Evolutionary conservation across 139 green algal species (phyloP), one percentile per base, ranked within the genome.

Genomic region (Zygnema cylindricum): DNA sequence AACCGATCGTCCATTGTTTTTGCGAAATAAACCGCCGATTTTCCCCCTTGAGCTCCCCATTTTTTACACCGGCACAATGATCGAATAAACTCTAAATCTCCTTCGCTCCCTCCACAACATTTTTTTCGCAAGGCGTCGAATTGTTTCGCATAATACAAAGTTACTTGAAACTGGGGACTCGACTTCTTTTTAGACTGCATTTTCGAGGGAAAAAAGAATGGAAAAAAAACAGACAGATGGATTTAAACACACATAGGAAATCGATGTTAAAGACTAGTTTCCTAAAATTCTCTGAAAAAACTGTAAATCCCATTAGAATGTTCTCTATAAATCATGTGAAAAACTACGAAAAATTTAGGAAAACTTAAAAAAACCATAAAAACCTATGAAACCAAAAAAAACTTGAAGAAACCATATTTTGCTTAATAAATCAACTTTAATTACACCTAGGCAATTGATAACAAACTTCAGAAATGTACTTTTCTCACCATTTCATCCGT

Each of bases 11-110:
- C 95, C 11, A 82, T 79, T 1, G 93, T 96, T 81, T 97, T 98
- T 38, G 96, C 97, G 93, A 99, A 99, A 92, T 97, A 99, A 0
- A 95, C 94, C 21, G 95, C 94, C 43, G 90, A 95, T 91, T 98
- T 98, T 84, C 97, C 97, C 2, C 97, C 97, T 25, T 92, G 88
- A 3, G 94, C 92, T 1, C 90, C 84, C 96, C 96, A 98, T 82
- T 91, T 94, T 36, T 86, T 79, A 82, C 94, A 98, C 73, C 95
- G 93, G 42, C 87, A 94, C 33, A 99, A 89, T 71, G 94, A 96
- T 23, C 93, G 92, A 42, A 98, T 78, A 88, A 96, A 99, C 0
- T 95, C 87, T 84, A 97, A 93, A 3, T 95, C 95, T 33, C 84
- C 88, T n/a, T 33, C 36, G 7, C 22, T 42, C 33, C 36, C 69